These are phyloP conservation scores for Rubus parviflorus DNA, from an alignment of 306 rosid species.

Conservation along the genomic window DNA sequence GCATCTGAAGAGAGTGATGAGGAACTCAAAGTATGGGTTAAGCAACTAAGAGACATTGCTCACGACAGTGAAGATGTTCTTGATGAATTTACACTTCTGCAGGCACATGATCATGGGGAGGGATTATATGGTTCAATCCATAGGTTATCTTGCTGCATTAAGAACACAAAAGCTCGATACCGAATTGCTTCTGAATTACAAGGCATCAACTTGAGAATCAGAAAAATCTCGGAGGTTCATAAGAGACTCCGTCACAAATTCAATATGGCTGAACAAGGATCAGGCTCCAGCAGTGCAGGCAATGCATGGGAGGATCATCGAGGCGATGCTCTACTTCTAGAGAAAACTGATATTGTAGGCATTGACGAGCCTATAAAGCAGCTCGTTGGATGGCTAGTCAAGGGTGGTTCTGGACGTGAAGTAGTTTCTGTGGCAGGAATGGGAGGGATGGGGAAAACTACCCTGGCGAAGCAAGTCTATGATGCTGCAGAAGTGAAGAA, in stretches of 20 bases:
- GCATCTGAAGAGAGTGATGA: slow-evolving; percentile 27
- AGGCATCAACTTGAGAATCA: slow-evolving; percentile 22
- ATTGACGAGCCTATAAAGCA: slow-evolving; percentile 36
- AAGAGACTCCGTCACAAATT: slow-evolving; percentile 15
- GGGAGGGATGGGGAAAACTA: slow-evolving; percentile 66
- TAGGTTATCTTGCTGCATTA: slow-evolving; percentile 17
- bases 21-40: slow-evolving; percentile 32
- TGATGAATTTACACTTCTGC: slow-evolving; percentile 30
- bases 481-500: slow-evolving; percentile 50
- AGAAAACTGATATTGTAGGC: slow-evolving; percentile 48
- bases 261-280: slow-evolving; percentile 19
- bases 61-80: slow-evolving; percentile 36
- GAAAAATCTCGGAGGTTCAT: slow-evolving; percentile 10
- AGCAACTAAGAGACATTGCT: slow-evolving; percentile 35
- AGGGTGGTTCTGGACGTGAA: slow-evolving; percentile 25
- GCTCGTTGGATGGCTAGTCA: slow-evolving; percentile 36
- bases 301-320: slow-evolving; percentile 34
- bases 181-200: slow-evolving; percentile 20
- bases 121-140: slow-evolving; percentile 15
- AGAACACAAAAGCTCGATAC: slow-evolving; percentile 19
- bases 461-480: slow-evolving; percentile 49
- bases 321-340: slow-evolving; percentile 57
- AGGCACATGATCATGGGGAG: slow-evolving; percentile 14
- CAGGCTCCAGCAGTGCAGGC: slow-evolving; percentile 29
- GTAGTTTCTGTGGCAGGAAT: slow-evolving; percentile 52